These are phyloP conservation scores for Aspergillus cejpii DNA, from an alignment of 2,329 filamentous ascomycete species.

Conservation along the genomic window DNA sequence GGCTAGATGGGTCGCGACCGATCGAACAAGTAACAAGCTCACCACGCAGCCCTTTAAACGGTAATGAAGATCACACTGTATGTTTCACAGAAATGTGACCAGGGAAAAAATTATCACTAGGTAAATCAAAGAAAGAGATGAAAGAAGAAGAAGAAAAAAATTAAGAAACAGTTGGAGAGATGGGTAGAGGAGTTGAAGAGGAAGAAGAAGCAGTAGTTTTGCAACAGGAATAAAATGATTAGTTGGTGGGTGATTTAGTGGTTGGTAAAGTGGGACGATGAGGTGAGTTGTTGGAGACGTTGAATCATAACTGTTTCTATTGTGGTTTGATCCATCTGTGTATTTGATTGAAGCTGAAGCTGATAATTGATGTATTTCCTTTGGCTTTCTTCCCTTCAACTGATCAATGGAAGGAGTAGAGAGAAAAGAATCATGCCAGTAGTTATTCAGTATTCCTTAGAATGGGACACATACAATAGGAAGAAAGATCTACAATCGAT, in stretches of 20 bases:
- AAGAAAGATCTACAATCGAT: too few relatives aligned
- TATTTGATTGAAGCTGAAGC: too few relatives aligned
- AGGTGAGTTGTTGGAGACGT: conserved; percentile 5
- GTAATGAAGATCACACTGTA: conserved; percentile 3
- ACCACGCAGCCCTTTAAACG: conserved; percentile 16
- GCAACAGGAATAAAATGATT: not conserved
- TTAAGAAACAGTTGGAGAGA: conserved; percentile 3
- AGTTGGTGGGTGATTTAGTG: not conserved
- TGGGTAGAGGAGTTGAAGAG: conserved; percentile 3
- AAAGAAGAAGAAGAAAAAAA: not conserved
- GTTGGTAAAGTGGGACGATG: conserved; percentile 1
- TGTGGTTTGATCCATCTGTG: conserved; percentile 7
- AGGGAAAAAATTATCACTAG: conserved; percentile 10
- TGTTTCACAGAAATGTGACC: conserved; percentile 5
- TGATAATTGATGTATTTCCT: not conserved
- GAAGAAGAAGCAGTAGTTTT: conserved; percentile 10
- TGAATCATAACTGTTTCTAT: conserved; percentile 3
- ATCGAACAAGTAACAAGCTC: conserved; percentile 30
- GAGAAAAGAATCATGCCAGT: conserved; percentile 7
- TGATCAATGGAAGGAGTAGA: conserved; percentile 1
- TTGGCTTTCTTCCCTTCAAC: not conserved
- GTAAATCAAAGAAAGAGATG: conserved; percentile 7
- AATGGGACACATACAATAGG: too few relatives aligned
- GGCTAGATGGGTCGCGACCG: conserved; percentile 38
- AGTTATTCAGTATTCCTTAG: conserved; percentile 1